A percentile compares a stretch with the other conserved stretches of the same genome.
Conservation (phyloP, 306 rosid species). For the Oemleria cerasiformis region DNA sequence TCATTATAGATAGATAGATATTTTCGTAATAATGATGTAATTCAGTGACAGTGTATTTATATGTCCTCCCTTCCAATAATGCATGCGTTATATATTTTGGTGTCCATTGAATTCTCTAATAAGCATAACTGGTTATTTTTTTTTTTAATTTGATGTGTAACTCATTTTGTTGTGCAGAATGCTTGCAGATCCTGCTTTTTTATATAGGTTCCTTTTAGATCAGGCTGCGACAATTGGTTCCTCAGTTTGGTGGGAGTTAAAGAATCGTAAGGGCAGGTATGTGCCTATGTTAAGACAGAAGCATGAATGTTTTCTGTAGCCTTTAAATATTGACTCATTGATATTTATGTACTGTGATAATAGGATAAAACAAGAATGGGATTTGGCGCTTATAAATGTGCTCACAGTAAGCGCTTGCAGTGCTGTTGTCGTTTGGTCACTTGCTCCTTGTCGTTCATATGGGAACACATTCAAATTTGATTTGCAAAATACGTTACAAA, state of each 20-base stretch:
- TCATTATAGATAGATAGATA: background rate
- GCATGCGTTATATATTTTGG: background rate
- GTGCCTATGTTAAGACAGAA: slow-evolving; percentile 14
- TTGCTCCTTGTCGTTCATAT: slow-evolving; percentile 97
- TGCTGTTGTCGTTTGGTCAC: slow-evolving; percentile 96
- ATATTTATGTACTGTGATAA: slow-evolving; percentile 23
- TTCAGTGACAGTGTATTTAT: background rate
- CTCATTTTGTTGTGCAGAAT: slow-evolving; percentile 56
- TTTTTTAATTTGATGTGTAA: slow-evolving; percentile 10
- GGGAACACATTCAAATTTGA: slow-evolving; percentile 91
- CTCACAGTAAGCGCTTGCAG: slow-evolving; percentile 93
- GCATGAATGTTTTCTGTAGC: slow-evolving; percentile 16
- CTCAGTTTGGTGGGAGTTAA: slow-evolving; percentile 90
- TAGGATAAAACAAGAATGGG: slow-evolving; percentile 98
- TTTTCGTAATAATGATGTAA: background rate
- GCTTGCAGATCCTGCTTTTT: slow-evolving; percentile 95
- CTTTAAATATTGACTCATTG: slow-evolving; percentile 22
- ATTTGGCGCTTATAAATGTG: slow-evolving; percentile 89
- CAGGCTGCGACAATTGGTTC: slow-evolving; percentile 78
- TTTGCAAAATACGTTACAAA: slow-evolving; percentile 94
- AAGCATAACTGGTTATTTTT: background rate
- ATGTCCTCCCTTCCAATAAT: background rate
- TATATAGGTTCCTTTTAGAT: slow-evolving; percentile 79
- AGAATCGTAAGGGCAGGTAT: slow-evolving; percentile 86
- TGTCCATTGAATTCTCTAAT: slow-evolving; percentile 20